Evolutionary conservation across 2,329 filamentous ascomycete species (phyloP).

Genomic region (Xylariaceae sp.): DNA sequence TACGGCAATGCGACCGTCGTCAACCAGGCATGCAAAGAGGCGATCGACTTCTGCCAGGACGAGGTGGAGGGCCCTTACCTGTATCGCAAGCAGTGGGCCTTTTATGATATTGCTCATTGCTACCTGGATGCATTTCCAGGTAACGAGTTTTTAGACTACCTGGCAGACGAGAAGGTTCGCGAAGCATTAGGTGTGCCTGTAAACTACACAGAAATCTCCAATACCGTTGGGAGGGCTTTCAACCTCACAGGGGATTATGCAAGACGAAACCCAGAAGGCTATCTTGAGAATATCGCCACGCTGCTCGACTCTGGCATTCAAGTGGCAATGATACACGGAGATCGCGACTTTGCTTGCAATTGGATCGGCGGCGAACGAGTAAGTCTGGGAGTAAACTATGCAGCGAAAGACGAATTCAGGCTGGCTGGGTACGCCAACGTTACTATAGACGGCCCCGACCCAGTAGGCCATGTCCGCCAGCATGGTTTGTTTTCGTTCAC

Average conservation of each 20-base stretch:
- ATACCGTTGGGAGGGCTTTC: conserved; percentile 42
- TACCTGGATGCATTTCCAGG: conserved; percentile 52
- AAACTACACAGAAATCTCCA: conserved; percentile 52
- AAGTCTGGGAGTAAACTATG: conserved; percentile 49
- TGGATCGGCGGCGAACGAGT: conserved; percentile 53
- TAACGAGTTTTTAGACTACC: conserved; percentile 52
- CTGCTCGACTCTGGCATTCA: conserved; percentile 54
- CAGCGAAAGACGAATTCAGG: conserved; percentile 45
- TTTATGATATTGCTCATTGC: conserved; percentile 58
- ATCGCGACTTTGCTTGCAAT: conserved; percentile 54
- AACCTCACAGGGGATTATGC: conserved; percentile 39
- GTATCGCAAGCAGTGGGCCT: conserved; percentile 46
- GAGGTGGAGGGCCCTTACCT: conserved; percentile 50
- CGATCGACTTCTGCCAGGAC: conserved; percentile 48
- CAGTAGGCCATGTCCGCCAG: conserved; percentile 50
- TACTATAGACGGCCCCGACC: conserved; percentile 42
- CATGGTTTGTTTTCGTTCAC: conserved; percentile 52
- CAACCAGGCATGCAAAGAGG: conserved; percentile 45
- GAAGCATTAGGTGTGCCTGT: conserved; percentile 56
- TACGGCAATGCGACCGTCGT: conserved; percentile 43
- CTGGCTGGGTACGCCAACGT: conserved; percentile 53
- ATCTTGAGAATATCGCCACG: conserved; percentile 45
- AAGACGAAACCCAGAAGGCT: conserved; percentile 24
- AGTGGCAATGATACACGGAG: conserved; percentile 57
- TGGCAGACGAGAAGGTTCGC: conserved; percentile 56